Evolutionary conservation across 1,284 basidiomycete genomes (phyloP).

Genomic region (Microbotryomycetes sp.): DNA sequence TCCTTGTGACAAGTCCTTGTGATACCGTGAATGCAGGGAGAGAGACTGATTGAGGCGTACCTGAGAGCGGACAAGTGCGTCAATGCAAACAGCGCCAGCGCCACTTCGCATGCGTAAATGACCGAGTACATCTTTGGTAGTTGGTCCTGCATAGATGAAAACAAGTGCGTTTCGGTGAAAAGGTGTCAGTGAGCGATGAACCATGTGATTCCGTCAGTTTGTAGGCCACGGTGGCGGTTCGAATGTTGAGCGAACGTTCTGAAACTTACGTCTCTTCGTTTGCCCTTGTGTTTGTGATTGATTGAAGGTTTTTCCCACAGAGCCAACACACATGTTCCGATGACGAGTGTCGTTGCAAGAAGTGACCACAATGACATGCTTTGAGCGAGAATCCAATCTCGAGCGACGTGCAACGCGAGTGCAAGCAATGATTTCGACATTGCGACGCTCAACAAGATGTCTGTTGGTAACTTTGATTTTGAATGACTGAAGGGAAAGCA

Average conservation of each 20-base stretch:
- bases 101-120: constrained; percentile 15
- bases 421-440: constrained; percentile 35
- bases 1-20: background rate
- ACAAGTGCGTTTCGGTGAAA: background rate
- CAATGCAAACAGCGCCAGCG: constrained; percentile 18
- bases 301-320: constrained; percentile 27
- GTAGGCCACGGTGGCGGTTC: background rate
- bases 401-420: constrained; percentile 30
- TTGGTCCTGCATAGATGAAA: constrained; percentile 7
- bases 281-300: constrained; percentile 1
- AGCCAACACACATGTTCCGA: constrained; percentile 11
- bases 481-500: constrained; percentile 1
- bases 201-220: background rate
- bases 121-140: constrained; percentile 17
- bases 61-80: constrained; percentile 11
- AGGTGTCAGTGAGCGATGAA: background rate
- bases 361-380: constrained; percentile 15
- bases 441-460: constrained; percentile 31
- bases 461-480: constrained; percentile 23
- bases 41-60: background rate
- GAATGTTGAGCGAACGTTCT: background rate
- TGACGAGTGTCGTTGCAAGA: constrained; percentile 13
- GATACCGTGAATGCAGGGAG: background rate
- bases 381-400: constrained; percentile 33
- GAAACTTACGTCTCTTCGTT: constrained; percentile 19